Evolutionary conservation across 139 green algal species (phyloP).

Genomic region (Diplosphaera chodatii): DNA sequence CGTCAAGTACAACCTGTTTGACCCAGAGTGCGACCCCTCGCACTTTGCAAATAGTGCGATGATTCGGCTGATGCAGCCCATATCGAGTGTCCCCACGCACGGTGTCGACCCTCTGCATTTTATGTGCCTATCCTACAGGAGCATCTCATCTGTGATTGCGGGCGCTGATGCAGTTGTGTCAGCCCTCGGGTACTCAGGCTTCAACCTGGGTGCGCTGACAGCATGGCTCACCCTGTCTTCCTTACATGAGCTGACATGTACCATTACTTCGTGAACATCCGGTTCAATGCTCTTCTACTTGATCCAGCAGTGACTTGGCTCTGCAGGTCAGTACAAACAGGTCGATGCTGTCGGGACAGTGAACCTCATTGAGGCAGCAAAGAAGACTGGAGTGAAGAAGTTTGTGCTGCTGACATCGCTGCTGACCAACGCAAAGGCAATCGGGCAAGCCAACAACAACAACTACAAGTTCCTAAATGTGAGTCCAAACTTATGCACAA

Average conservation of each 20-base stretch:
- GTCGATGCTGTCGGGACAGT: constrained; percentile 37
- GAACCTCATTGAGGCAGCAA: constrained; percentile 55
- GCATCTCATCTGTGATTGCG: constrained; percentile 30
- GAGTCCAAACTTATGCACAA: too few species aligned
- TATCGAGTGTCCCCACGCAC: too few species aligned
- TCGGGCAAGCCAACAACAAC: constrained; percentile 45
- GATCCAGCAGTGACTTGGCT: too few species aligned
- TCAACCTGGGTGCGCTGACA: constrained; percentile 17
- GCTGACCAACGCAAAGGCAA: constrained; percentile 48
- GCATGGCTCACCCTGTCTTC: too few species aligned
- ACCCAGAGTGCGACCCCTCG: not conserved
- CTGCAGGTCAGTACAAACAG: not conserved
- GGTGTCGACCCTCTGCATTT: too few species aligned
- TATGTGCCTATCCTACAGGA: constrained; percentile 22
- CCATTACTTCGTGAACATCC: too few species aligned
- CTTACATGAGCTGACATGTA: too few species aligned
- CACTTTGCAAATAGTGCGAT: too few species aligned
- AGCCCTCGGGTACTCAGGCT: constrained; percentile 35
- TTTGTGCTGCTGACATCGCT: constrained; percentile 53
- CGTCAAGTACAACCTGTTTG: not conserved
- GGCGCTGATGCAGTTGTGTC: constrained; percentile 51
- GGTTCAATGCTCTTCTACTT: too few species aligned
- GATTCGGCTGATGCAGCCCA: too few species aligned
- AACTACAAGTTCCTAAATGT: constrained; percentile 62
- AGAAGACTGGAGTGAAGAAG: constrained; percentile 25